Percentiles rank a stretch among this genome's conserved stretches.
phyloP scores from a whole-genome alignment of 2,329 filamentous ascomycete genomes.

The Aspergillus quadricinctus region DNA sequence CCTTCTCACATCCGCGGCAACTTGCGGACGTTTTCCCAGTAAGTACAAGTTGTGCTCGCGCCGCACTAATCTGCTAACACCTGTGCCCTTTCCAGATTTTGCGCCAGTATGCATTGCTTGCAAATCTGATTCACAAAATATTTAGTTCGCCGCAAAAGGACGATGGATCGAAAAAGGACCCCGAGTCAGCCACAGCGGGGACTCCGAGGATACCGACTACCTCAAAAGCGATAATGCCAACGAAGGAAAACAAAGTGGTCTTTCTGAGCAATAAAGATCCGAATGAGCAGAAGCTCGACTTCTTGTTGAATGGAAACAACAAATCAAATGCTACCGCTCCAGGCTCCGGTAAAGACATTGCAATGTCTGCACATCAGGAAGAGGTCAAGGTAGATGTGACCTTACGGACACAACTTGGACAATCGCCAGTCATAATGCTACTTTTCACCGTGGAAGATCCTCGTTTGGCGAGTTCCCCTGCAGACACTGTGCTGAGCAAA shows the following conservation, averaged over 20 bases:
- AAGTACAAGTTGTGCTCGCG: background rate
- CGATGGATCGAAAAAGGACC: constrained; percentile 7
- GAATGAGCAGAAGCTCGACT: constrained; percentile 51
- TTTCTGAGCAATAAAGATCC: constrained; percentile 40
- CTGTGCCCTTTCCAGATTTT: constrained; percentile 27
- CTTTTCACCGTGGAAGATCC: constrained; percentile 28
- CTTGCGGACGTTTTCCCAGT: constrained; percentile 40
- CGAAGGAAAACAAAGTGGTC: constrained; percentile 16
- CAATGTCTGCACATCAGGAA: constrained; percentile 8
- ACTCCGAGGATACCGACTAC: constrained; percentile 2
- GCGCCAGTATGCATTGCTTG: constrained; percentile 42
- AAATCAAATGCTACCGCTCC: constrained; percentile 1
- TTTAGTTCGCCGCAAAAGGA: constrained; percentile 23
- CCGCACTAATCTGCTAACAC: background rate
- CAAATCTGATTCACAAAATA: constrained; percentile 34
- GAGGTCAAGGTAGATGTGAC: constrained; percentile 37
- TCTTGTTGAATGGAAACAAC: constrained; percentile 40
- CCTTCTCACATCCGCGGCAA: constrained; percentile 44
- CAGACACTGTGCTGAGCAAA: constrained; percentile 15
- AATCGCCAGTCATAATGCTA: constrained; percentile 35
- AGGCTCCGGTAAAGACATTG: constrained; percentile 5
- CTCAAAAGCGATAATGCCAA: constrained; percentile 9
- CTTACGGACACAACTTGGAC: constrained; percentile 35
- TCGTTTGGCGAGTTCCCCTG: constrained; percentile 4
- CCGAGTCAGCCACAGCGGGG: constrained; percentile 4